These are phyloP conservation scores for Colletotrichum eleusines DNA, from an alignment of 2,329 filamentous ascomycete species.

Conservation along the genomic window DNA sequence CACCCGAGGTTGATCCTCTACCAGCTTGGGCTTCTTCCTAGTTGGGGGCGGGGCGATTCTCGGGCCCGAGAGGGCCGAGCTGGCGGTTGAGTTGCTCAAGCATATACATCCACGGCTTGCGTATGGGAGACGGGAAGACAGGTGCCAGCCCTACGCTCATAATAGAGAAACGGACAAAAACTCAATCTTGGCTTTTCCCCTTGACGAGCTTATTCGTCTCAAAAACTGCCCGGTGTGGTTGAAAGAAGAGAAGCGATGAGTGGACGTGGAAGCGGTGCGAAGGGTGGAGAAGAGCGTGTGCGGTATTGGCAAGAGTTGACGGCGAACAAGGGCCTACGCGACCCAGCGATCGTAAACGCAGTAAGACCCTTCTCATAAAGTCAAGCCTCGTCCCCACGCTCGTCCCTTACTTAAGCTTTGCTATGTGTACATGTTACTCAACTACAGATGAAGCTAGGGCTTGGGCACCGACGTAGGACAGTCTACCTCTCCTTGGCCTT, in stretches of 20 bases:
- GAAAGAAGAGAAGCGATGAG: not conserved
- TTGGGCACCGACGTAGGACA: too few relatives aligned
- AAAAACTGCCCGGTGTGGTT: not conserved
- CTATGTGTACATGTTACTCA: not conserved
- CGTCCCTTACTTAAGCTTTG: constrained; percentile 1
- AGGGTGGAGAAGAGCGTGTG: not conserved
- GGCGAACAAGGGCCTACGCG: constrained; percentile 1
- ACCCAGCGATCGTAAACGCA: not conserved
- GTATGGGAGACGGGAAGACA: not conserved
- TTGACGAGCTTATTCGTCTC: not conserved
- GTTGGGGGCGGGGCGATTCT: not conserved
- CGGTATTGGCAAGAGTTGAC: not conserved
- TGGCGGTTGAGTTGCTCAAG: not conserved
- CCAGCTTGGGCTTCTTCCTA: not conserved
- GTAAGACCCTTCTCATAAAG: not conserved
- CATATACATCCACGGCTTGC: not conserved
- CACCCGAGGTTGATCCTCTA: not conserved
- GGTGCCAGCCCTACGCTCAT: not conserved
- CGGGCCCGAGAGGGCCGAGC: not conserved
- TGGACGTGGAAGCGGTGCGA: not conserved
- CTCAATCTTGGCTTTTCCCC: not conserved
- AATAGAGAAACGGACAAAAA: not conserved
- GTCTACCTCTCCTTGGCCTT: too few relatives aligned
- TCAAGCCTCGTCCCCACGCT: constrained; percentile 10
- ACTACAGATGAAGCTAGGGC: not conserved